A percentile compares a stretch with the other conserved stretches of the same genome.
These are phyloP conservation scores for Sextonia rubra DNA, from an alignment of 164 flowering plant genomes.

Conservation along the genomic window DNA sequence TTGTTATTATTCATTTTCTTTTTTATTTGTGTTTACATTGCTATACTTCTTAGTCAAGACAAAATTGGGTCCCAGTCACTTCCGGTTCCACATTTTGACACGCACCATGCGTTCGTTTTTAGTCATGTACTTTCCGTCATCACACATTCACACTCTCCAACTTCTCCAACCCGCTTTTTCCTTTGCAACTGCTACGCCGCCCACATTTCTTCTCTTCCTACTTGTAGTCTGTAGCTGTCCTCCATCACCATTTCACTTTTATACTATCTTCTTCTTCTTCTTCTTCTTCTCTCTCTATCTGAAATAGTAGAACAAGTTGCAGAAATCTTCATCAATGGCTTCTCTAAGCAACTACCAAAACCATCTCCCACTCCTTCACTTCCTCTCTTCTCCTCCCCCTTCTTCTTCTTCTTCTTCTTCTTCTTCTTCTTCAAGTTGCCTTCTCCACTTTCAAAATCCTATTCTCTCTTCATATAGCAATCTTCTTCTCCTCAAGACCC, in stretches of 20 bases:
- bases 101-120: background rate
- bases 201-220: too few species aligned
- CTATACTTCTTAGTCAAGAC: too few species aligned
- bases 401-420: background rate
- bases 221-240: too few species aligned
- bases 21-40: too few species aligned
- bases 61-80: background rate
- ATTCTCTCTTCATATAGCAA: constrained; percentile 9
- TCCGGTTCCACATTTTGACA: background rate
- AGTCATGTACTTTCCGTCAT: background rate
- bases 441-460: constrained; percentile 16
- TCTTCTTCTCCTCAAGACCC: background rate
- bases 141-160: background rate
- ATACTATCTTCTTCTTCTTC: background rate
- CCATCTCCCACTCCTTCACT: constrained; percentile 5
- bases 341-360: constrained; percentile 13
- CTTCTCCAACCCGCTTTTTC: constrained; percentile 1
- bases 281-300: too few species aligned
- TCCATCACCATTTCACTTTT: too few species aligned
- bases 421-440: constrained; percentile 13
- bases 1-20: too few species aligned
- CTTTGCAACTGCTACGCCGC: too few species aligned
- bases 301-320: background rate
- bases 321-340: constrained; percentile 19
- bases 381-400: background rate